A percentile compares a stretch with the other conserved stretches of the same genome.
Evolutionary conservation across 2,329 filamentous ascomycete genomes (phyloP).

Genomic region (Apiospora hydei): DNA sequence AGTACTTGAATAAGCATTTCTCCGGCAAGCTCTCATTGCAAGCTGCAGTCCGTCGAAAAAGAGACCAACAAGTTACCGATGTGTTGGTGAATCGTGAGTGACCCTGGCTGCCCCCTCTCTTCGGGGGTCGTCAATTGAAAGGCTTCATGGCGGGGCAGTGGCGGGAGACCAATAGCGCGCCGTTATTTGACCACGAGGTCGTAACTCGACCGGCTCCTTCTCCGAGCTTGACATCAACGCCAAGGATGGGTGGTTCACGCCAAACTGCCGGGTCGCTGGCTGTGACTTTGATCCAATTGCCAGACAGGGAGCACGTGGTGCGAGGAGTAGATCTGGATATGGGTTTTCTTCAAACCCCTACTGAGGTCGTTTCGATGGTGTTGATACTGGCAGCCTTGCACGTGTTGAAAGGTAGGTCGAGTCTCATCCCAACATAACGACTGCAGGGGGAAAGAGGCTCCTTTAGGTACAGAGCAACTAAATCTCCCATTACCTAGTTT

Average conservation of each 20-base stretch:
- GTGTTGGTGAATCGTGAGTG: neutral
- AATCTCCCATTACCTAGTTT: neutral
- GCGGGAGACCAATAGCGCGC: conserved; percentile 5
- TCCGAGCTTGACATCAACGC: neutral
- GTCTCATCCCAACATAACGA: neutral
- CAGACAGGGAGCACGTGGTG: neutral
- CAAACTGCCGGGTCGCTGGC: neutral
- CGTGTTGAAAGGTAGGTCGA: neutral
- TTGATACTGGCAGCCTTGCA: neutral
- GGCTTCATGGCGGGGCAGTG: neutral
- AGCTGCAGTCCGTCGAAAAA: neutral
- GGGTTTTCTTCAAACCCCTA: neutral
- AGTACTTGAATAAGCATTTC: neutral
- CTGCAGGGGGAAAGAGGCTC: neutral
- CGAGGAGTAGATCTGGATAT: too few species aligned
- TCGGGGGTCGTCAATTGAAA: neutral
- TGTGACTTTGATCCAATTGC: neutral
- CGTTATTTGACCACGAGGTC: conserved; percentile 6
- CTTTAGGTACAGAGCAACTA: neutral
- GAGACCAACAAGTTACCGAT: neutral
- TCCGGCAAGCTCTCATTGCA: neutral
- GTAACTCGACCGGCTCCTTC: conserved; percentile 2
- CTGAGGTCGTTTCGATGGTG: neutral
- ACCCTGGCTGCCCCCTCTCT: neutral
- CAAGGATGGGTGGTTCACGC: neutral